Evolutionary conservation across 495 filamentous ascomycete genomes (phyloP), one percentile per base, ranked within the genome.

Genomic region (Astrothelium subdiscretum): DNA sequence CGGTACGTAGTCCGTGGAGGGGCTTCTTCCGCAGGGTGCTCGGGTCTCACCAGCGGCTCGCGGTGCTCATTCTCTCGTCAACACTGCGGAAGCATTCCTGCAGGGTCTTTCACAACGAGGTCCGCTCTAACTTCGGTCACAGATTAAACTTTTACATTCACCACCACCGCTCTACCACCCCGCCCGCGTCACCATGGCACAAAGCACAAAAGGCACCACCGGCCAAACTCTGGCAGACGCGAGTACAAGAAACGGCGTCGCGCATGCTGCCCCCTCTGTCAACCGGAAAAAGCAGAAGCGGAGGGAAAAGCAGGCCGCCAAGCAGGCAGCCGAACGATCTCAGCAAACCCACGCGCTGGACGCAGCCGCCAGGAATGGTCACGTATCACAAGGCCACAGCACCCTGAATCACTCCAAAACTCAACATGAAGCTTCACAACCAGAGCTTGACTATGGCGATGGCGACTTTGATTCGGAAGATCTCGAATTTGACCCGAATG

Each of bases 251-350:
- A 74, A 73, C 57, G 71, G 71, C 63, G 59, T 64, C 48, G 24
- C 24, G 15, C 48, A 54, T 54, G 48, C 48, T 29, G 48, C 22
- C 24, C 48, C 48, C 3, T 29, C 48, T 29, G 87, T 92, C 44
- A 96, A 96, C 74, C 84, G 88, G 70, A 96, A 96, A 76, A 96
- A 96, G 74, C 88, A 92, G 72, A 95, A 95, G 74, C 83, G 75
- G 32, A 66, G 75, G 43, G 73, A 70, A 61, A 77, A 77, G 68
- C 71, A 75, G 59, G 75, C 74, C 13, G 73, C 75, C 62, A 92
- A 92, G 68, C 78, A 83, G 73, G 88, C 87, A 57, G 88, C 88
- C 43, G 83, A 87, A 20, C 81, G 86, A 62, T 59, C 62, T 26
- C 65, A 59, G 24, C 64, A 63, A 48, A 32, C 61, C 5, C 29